These are phyloP conservation scores for Trifolium fragiferum DNA, from an alignment of 306 rosid species.

Conservation along the genomic window DNA sequence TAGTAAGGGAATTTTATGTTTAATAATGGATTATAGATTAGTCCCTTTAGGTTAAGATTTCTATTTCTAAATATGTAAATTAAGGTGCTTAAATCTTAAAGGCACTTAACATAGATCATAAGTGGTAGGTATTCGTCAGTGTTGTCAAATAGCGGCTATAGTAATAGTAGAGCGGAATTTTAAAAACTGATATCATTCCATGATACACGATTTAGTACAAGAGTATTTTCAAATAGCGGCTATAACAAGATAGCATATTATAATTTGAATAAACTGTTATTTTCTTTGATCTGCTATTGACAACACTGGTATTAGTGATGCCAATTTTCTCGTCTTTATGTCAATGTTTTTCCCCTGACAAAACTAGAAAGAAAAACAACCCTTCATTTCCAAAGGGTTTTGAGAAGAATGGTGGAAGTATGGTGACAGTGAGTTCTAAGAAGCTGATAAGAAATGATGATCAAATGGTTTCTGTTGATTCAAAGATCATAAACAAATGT, in stretches of 20 bases:
- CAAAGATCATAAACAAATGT: conserved; percentile 16
- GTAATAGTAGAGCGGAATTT: not conserved
- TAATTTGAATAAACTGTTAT: not conserved
- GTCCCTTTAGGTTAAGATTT: not conserved
- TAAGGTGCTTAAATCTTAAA: no score
- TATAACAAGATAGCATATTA: not conserved
- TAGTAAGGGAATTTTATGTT: not conserved
- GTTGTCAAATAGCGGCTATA: not conserved
- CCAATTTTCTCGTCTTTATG: conserved; percentile 25
- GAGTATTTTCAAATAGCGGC: not conserved
- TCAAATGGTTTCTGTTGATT: not conserved
- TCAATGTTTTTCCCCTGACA: conserved; percentile 37
- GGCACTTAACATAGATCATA: not conserved
- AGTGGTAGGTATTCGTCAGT: not conserved
- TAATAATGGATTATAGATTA: not conserved
- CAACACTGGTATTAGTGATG: conserved; percentile 19
- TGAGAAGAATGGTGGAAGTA: conserved; percentile 10
- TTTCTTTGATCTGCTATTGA: not conserved
- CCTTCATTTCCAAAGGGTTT: conserved; percentile 13
- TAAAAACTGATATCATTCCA: no score
- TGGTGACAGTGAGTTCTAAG: not conserved
- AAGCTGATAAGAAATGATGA: not conserved
- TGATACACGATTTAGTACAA: not conserved
- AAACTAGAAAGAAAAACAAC: not conserved
- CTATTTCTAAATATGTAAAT: not conserved